Evolutionary conservation across 1,284 basidiomycete species (phyloP).

Genomic region (Porogramme epimiltina): DNA sequence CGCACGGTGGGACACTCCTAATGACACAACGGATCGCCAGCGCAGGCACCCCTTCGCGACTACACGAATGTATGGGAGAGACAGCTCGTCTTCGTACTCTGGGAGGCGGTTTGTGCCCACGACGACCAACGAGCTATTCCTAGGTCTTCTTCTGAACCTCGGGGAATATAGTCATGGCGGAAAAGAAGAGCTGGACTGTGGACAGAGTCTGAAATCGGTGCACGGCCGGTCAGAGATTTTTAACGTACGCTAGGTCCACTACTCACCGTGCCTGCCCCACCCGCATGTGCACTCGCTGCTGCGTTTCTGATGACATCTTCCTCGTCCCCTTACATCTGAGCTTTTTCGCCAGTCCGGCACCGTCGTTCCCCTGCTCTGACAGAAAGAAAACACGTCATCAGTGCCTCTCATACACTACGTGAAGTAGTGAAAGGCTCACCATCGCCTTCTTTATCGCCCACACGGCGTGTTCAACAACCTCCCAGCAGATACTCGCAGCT

Average conservation of each 20-base stretch:
- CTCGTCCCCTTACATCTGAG: background rate
- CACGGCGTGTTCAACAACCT: conserved; percentile 6
- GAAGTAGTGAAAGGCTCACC: background rate
- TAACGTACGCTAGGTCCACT: background rate
- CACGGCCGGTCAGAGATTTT: background rate
- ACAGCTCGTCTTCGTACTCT: conserved; percentile 32
- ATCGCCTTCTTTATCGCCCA: conserved; percentile 5
- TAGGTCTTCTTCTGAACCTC: conserved; percentile 36
- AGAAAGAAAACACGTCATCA: background rate
- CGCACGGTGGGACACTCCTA: conserved; percentile 30
- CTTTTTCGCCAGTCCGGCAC: background rate
- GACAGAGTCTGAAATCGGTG: conserved; percentile 10
- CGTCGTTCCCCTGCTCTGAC: background rate
- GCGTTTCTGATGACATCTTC: background rate
- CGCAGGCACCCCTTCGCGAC: conserved; percentile 8
- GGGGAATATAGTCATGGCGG: conserved; percentile 37
- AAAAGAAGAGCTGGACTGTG: conserved; percentile 30
- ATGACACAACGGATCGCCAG: conserved; percentile 17
- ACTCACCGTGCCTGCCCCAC: conserved; percentile 16
- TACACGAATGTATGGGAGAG: conserved; percentile 14
- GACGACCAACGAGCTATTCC: conserved; percentile 27
- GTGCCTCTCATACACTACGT: background rate
- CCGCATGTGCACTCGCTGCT: background rate
- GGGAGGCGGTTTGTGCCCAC: conserved; percentile 35
- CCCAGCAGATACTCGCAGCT: background rate